Evolutionary conservation across 2,329 filamentous ascomycete genomes (phyloP).

Genomic region (Chalaropsis ovoidea): DNA sequence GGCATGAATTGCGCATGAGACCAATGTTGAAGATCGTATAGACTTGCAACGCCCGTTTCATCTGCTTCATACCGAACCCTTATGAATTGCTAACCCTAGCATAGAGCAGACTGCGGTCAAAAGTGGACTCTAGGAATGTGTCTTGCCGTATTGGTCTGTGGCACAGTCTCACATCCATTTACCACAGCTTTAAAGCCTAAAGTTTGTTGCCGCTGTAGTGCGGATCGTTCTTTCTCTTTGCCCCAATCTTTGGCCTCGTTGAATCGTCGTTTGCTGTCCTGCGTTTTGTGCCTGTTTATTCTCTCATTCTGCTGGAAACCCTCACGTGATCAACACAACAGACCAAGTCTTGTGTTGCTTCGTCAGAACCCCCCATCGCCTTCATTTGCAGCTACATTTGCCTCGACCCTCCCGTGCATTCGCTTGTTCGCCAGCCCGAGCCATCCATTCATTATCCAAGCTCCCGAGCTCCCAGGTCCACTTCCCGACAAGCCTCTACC

Average conservation of each 20-base stretch:
- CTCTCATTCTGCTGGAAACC: background rate
- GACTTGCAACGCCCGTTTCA: background rate
- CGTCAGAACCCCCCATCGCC: background rate
- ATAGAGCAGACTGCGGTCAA: background rate
- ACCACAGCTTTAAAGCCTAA: background rate
- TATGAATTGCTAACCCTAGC: background rate
- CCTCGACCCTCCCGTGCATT: background rate
- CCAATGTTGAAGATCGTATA: background rate
- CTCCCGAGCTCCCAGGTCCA: constrained; percentile 22
- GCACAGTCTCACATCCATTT: background rate
- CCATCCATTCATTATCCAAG: background rate
- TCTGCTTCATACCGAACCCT: background rate
- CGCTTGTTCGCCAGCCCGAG: background rate
- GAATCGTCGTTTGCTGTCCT: background rate
- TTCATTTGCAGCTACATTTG: constrained; percentile 6
- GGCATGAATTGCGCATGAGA: background rate
- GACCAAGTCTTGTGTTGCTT: background rate
- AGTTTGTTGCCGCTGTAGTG: background rate
- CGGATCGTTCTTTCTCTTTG: background rate
- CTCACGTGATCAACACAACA: background rate
- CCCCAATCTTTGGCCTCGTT: background rate
- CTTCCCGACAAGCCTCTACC: background rate
- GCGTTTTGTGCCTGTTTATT: background rate
- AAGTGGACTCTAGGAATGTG: background rate
- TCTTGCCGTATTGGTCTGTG: background rate